Conservation (phyloP, 768 basidiomycete genomes). For the Leccinellum rugosiceps region DNA sequence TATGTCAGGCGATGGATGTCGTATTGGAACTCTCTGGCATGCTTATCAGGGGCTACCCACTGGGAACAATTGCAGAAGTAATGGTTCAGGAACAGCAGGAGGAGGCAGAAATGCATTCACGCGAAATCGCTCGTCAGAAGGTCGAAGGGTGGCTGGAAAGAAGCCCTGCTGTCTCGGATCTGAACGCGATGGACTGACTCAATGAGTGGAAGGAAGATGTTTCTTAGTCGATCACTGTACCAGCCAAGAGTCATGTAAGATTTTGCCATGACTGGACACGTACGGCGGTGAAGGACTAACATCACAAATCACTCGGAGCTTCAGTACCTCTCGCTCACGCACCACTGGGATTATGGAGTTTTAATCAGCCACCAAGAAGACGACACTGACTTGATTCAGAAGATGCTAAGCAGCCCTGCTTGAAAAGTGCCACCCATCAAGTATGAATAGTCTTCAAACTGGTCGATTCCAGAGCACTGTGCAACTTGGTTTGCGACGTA, state of each 20-base stretch:
- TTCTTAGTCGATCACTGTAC: too few relatives aligned
- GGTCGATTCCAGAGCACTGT: constrained; percentile 87
- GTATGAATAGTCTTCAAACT: constrained; percentile 70
- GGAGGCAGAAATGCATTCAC: background rate
- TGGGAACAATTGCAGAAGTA: constrained; percentile 29
- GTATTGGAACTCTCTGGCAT: constrained; percentile 95
- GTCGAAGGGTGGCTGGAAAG: background rate
- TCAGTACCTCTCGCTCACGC: constrained; percentile 50
- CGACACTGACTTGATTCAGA: constrained; percentile 78
- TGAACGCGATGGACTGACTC: too few relatives aligned
- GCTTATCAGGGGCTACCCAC: constrained; percentile 96
- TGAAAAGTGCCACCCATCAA: constrained; percentile 90
- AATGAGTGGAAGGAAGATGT: constrained; percentile 17
- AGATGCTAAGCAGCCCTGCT: constrained; percentile 82
- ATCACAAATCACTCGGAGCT: too few relatives aligned
- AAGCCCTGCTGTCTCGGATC: too few relatives aligned
- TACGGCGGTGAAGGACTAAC: too few relatives aligned
- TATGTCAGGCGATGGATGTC: constrained; percentile 42
- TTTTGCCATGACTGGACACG: too few relatives aligned
- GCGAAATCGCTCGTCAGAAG: background rate
- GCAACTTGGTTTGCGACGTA: constrained; percentile 88
- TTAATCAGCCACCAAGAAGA: constrained; percentile 86
- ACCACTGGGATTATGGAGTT: constrained; percentile 70
- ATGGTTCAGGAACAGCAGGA: background rate
- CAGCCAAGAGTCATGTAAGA: too few relatives aligned